Conservation (phyloP, 352 stramenopile genomes). For the Globisporangium sylvaticum region DNA sequence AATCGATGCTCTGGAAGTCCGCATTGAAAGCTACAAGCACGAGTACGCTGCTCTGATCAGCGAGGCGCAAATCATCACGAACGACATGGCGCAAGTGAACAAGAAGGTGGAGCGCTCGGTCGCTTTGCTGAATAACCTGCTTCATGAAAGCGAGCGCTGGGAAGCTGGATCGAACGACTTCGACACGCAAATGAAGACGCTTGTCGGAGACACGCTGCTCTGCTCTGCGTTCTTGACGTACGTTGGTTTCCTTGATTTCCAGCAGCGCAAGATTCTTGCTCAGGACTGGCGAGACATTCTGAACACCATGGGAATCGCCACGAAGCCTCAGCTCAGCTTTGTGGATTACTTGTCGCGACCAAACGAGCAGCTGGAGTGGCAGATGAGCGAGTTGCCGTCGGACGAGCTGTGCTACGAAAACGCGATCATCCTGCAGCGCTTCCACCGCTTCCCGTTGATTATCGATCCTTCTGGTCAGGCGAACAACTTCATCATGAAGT, state of each 20-base stretch:
- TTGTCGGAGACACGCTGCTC: slow-evolving; percentile 96
- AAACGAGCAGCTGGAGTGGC: slow-evolving; percentile 93
- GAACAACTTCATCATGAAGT: slow-evolving; percentile 98
- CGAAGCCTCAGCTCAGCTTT: slow-evolving; percentile 82
- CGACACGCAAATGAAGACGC: slow-evolving; percentile 93
- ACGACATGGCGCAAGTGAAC: slow-evolving; percentile 96
- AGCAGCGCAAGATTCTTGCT: slow-evolving; percentile 92
- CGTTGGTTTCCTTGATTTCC: slow-evolving; percentile 98
- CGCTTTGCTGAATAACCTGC: slow-evolving; percentile 96
- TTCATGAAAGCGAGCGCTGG: slow-evolving; percentile 98
- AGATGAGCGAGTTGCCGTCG: slow-evolving; percentile 93
- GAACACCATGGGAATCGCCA: slow-evolving; percentile 89
- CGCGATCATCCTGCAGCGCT: slow-evolving; percentile 97
- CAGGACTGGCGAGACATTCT: slow-evolving; percentile 94
- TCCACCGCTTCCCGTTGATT: slow-evolving; percentile 97
- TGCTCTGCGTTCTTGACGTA: slow-evolving; percentile 98
- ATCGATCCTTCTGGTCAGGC: slow-evolving; percentile 98
- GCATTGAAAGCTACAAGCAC: slow-evolving; percentile 97
- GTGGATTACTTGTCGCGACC: slow-evolving; percentile 96
- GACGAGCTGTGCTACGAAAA: slow-evolving; percentile 99
- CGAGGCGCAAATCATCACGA: slow-evolving; percentile 97
- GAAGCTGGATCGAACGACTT: slow-evolving; percentile 96
- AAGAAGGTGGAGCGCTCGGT: slow-evolving; percentile 97
- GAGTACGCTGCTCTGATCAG: slow-evolving; percentile 98
- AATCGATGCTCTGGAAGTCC: slow-evolving; percentile 92